phyloP scores from a whole-genome alignment of 2,329 filamentous ascomycete genomes.

The Xylaria sp. region DNA sequence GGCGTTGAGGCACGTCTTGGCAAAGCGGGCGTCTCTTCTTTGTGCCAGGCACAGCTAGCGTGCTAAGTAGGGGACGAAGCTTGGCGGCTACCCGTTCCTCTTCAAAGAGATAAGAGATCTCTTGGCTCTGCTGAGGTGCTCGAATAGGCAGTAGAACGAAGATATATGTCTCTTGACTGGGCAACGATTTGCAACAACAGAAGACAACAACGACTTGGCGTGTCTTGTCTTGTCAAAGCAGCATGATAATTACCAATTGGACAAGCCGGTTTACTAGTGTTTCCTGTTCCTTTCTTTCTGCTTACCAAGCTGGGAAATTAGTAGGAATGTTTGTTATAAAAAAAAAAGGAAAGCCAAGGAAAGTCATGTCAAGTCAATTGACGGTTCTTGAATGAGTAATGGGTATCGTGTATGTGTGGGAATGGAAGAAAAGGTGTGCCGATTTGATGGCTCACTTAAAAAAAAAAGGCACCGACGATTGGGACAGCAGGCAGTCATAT shows the following conservation, averaged over 20 bases:
- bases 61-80: background rate
- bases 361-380: background rate
- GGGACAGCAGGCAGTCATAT: conserved; percentile 14
- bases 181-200: conserved; percentile 14
- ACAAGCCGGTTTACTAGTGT: background rate
- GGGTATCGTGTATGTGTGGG: background rate
- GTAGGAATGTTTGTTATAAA: background rate
- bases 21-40: conserved; percentile 15
- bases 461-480: background rate
- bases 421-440: conserved; percentile 1
- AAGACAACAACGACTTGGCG: background rate
- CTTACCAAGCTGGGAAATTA: background rate
- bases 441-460: background rate
- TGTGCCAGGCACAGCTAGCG: background rate
- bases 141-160: background rate
- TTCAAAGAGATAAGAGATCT: conserved; percentile 14
- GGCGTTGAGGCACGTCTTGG: conserved; percentile 34
- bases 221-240: background rate
- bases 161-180: conserved; percentile 17
- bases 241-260: conserved; percentile 1
- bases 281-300: background rate
- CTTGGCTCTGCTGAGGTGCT: conserved; percentile 26
- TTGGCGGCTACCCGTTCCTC: conserved; percentile 18
- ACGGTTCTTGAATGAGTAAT: background rate
- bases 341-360: conserved; percentile 1